Percentiles rank a stretch among this genome's conserved stretches.
These are phyloP conservation scores for Ustulina deusta DNA, from an alignment of 2,329 filamentous ascomycete species.

Conservation along the genomic window DNA sequence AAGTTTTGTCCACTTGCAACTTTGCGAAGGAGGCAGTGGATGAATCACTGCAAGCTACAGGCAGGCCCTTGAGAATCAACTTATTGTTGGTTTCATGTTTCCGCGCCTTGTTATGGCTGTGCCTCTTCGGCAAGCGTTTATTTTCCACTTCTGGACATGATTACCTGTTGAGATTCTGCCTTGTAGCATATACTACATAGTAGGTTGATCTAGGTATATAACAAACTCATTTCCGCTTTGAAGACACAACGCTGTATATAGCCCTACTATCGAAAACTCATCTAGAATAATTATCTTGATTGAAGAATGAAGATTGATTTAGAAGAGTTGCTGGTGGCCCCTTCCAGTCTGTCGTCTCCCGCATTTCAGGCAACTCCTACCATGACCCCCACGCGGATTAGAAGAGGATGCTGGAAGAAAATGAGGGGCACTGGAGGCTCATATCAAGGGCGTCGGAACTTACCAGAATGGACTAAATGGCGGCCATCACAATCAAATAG, in stretches of 20 bases:
- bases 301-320: neutral
- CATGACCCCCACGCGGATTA: neutral
- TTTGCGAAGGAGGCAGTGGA: neutral
- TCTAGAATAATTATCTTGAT: neutral
- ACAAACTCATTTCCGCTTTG: too few species aligned
- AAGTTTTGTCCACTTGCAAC: slow-evolving; percentile 1
- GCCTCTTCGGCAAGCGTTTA: neutral
- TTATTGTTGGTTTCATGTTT: slow-evolving; percentile 17
- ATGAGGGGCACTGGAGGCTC: neutral
- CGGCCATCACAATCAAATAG: neutral
- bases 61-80: neutral
- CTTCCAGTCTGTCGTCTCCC: neutral
- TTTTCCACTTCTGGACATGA: neutral
- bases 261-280: neutral
- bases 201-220: neutral
- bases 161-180: neutral
- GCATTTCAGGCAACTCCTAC: neutral
- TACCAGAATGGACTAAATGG: neutral
- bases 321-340: neutral
- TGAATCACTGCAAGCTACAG: neutral
- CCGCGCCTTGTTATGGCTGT: slow-evolving; percentile 12
- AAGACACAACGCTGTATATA: neutral
- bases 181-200: too few species aligned
- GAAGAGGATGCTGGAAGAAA: neutral
- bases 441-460: neutral